Percentiles rank a stretch among this genome's conserved stretches.
phyloP scores from a whole-genome alignment of 1,284 basidiomycete species.

The Tylopilus sp. region DNA sequence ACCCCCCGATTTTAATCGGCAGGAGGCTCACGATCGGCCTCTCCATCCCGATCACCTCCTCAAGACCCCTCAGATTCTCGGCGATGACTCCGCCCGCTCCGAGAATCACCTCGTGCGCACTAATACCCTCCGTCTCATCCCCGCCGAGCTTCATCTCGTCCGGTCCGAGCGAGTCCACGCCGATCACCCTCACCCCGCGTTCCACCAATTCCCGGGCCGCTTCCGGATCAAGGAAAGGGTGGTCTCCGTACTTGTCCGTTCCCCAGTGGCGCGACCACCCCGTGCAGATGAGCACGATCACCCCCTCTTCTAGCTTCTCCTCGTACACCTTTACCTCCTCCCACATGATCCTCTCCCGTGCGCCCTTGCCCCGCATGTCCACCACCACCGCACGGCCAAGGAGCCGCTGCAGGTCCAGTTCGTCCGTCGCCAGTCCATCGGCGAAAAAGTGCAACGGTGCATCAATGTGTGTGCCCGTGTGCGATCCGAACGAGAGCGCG shows the following conservation, averaged over 20 bases:
- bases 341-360: conserved; percentile 53
- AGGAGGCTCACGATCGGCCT: conserved; percentile 48
- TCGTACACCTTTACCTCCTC: conserved; percentile 32
- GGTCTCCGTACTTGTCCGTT: conserved; percentile 47
- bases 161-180: conserved; percentile 61
- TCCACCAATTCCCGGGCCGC: conserved; percentile 48
- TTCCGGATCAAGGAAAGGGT: conserved; percentile 53
- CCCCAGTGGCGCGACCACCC: conserved; percentile 58
- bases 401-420: conserved; percentile 47
- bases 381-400: conserved; percentile 50
- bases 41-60: conserved; percentile 37
- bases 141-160: conserved; percentile 39
- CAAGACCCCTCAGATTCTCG: conserved; percentile 60
- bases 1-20: conserved; percentile 54
- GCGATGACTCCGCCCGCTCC: conserved; percentile 56
- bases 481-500: conserved; percentile 22
- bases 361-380: conserved; percentile 40
- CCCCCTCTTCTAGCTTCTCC: conserved; percentile 32
- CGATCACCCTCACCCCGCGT: conserved; percentile 52
- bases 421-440: conserved; percentile 48
- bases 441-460: conserved; percentile 64
- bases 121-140: conserved; percentile 34
- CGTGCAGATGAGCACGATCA: conserved; percentile 50
- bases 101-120: conserved; percentile 51
- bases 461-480: conserved; percentile 65